Evolutionary conservation across 2,329 filamentous ascomycete genomes (phyloP), one percentile per base, ranked within the genome.

Genomic region (Fusarium praegraminearum): DNA sequence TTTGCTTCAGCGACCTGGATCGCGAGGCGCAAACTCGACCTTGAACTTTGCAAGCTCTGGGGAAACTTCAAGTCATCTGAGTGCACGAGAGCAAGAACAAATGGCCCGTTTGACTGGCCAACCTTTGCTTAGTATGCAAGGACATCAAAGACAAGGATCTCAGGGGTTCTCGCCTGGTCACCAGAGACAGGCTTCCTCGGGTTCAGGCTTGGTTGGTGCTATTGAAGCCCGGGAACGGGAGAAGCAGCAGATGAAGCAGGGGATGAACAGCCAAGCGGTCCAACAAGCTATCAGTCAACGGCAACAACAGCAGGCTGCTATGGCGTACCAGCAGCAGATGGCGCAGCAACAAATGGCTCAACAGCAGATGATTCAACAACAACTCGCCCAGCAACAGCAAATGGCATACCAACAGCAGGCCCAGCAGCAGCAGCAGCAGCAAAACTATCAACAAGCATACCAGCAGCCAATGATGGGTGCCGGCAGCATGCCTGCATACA

Each of bases 71-170:
- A 84, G 86, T 0, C 87, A 90, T 60, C 84, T 97, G n/a, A 94
- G 92, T 22, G 94, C 94, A 20, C 89, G 91, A 18, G 94, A 97
- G 78, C 94, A 97, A 77, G 93, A 97, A 79, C 91, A 97, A 71
- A 87, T 97, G n/a, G 92, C 94, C 12, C 89, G 92, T 38, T 85
- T 93, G 72, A 97, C 93, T 1, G 92, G 92, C 1, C 90, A 89
- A 0, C 92, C 94, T 0, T 83, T 97, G 51, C 87, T 97, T 72
- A 89, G 87, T 62, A 83, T 97, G 76, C 69, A 86, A 7, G 86
- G 86, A 51, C 84, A 84, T 52, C 82, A 83, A 67, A 86, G 85
- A 63, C 80, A 82, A 44, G 82, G 83, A 56, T 80, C 84, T 12
- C 77, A 85, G 33, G 87, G 87, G 1, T 89, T 87, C 61, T 83